These are phyloP conservation scores for Populus trichocarpa DNA, from an alignment of 441 rosid species.

Conservation along the genomic window DNA sequence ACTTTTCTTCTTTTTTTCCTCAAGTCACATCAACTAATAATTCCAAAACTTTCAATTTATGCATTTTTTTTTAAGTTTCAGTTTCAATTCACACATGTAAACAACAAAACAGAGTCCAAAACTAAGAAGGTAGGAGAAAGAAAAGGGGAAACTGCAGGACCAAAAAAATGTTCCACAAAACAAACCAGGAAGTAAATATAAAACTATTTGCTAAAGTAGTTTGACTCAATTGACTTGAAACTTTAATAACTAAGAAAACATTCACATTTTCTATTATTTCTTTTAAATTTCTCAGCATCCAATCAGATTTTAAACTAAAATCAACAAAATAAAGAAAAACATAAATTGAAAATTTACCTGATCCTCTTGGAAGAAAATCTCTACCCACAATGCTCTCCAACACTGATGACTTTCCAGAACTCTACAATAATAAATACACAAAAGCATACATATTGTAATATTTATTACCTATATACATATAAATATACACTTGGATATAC, in stretches of 20 bases:
- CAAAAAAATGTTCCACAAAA: not conserved
- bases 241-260: not conserved
- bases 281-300: slow-evolving; percentile 4
- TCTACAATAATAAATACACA: slow-evolving; percentile 33
- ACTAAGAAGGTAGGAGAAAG: not conserved
- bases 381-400: slow-evolving; percentile 87
- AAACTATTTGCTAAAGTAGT: not conserved
- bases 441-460: not conserved
- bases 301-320: slow-evolving; percentile 9
- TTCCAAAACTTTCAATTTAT: too few relatives aligned
- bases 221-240: slow-evolving; percentile 2
- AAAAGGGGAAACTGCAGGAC: not conserved
- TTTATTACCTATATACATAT: not conserved
- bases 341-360: slow-evolving; percentile 39
- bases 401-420: slow-evolving; percentile 90
- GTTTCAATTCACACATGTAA: too few relatives aligned
- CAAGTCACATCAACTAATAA: too few relatives aligned
- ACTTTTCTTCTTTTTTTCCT: not conserved
- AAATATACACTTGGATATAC: not conserved
- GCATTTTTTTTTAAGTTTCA: too few relatives aligned
- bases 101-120: not conserved
- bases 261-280: not conserved
- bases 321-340: not conserved
- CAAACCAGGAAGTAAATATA: not conserved
- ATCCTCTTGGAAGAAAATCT: slow-evolving; percentile 90